phyloP scores from a whole-genome alignment of 192 early-diverging fungal species.

The Rhizophagus clarus region DNA sequence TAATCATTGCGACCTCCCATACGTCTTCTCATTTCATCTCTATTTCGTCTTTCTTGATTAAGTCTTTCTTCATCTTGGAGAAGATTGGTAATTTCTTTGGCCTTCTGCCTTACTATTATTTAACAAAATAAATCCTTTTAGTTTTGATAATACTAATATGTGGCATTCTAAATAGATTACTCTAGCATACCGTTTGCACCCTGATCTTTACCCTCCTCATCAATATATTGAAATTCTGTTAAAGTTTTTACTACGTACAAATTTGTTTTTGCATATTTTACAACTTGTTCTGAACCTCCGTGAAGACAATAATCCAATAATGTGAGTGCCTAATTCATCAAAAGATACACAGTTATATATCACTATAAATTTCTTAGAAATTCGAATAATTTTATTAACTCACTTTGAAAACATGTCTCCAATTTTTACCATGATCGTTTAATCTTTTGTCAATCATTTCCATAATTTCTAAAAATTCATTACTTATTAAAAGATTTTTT shows the following conservation, averaged over 20 bases:
- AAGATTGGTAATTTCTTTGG: conserved; percentile 85
- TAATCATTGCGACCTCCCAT: conserved; percentile 50
- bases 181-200: conserved; percentile 75
- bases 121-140: conserved; percentile 8
- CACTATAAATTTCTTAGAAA: background rate
- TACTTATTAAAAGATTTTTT: background rate
- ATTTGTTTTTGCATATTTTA: conserved; percentile 87
- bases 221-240: conserved; percentile 95
- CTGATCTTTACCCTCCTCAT: conserved; percentile 90
- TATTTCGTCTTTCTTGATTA: conserved; percentile 71
- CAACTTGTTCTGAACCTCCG: conserved; percentile 83
- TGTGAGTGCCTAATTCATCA: conserved; percentile 67
- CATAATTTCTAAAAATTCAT: conserved; percentile 95
- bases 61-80: conserved; percentile 79
- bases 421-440: conserved; percentile 97
- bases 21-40: conserved; percentile 65
- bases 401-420: conserved; percentile 98
- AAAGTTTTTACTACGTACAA: conserved; percentile 93
- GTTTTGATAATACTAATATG: background rate
- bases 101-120: conserved; percentile 83
- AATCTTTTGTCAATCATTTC: conserved; percentile 97
- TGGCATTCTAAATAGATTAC: background rate
- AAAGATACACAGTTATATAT: background rate
- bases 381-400: conserved; percentile 16
- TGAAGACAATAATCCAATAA: conserved; percentile 86